phyloP scores from a whole-genome alignment of 768 basidiomycete species.

The Cystobasidiopsis lactophilus region DNA sequence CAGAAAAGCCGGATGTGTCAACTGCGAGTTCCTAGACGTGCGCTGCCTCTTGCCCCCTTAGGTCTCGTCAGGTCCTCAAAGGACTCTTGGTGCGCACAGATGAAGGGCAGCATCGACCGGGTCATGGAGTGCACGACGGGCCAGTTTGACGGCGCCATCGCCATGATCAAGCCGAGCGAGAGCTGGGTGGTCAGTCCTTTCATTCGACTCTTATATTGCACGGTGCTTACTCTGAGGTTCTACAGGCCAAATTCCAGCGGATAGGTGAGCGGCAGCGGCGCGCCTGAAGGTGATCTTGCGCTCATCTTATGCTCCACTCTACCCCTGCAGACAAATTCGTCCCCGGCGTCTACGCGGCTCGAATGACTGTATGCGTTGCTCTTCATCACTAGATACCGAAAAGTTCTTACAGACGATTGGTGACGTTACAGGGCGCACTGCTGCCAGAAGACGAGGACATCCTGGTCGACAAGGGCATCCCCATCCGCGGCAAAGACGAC shows the following conservation, averaged over 20 bases:
- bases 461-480: no score
- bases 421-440: no score
- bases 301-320: not conserved
- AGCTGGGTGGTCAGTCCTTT: constrained; percentile 53
- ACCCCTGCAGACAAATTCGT: constrained; percentile 52
- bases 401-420: constrained; percentile 6
- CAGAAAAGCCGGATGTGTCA: constrained; percentile 68
- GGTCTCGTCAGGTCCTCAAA: not conserved
- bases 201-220: not conserved
- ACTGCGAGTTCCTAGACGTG: constrained; percentile 86
- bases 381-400: no score
- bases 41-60: constrained; percentile 16
- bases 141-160: constrained; percentile 77
- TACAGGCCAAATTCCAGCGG: constrained; percentile 59
- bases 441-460: no score
- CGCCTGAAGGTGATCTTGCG: no score
- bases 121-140: constrained; percentile 71
- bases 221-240: no score
- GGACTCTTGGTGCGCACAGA: constrained; percentile 30
- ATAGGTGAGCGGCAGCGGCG: constrained; percentile 38
- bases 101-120: constrained; percentile 67
- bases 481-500: no score
- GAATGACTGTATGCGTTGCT: constrained; percentile 27
- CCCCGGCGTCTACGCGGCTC: constrained; percentile 78
- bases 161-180: constrained; percentile 58